Percentiles rank a stretch among this genome's conserved stretches.
phyloP scores from a whole-genome alignment of 345 rosid species.

The Eucalyptus lansdowneana region DNA sequence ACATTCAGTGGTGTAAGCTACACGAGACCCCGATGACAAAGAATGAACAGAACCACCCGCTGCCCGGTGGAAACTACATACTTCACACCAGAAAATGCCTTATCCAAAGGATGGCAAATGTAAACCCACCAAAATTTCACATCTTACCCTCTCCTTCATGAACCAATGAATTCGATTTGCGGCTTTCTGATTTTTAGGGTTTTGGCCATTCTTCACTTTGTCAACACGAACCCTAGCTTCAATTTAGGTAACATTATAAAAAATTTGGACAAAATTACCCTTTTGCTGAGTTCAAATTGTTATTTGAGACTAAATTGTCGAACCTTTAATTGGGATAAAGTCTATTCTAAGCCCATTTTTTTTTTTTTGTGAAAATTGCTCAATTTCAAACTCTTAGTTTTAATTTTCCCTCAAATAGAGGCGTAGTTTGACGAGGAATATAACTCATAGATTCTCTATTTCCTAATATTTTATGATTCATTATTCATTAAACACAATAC shows the following conservation, averaged over 20 bases:
- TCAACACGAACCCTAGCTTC: background rate
- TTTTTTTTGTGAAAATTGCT: background rate
- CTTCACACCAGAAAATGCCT: background rate
- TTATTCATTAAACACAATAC: background rate
- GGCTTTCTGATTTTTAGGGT: background rate
- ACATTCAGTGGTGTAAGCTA: background rate
- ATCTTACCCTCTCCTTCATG: background rate
- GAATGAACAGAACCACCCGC: background rate
- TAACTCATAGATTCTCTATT: background rate
- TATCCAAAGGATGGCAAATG: background rate
- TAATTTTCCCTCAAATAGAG: background rate
- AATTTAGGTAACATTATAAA: background rate
- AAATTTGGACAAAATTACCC: background rate
- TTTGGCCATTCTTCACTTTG: background rate
- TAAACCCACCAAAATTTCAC: background rate
- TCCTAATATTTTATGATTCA: background rate
- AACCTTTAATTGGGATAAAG: background rate
- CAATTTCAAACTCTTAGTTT: background rate
- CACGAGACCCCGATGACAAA: background rate
- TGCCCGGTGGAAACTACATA: background rate
- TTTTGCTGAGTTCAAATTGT: accelerated
- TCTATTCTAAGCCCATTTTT: accelerated
- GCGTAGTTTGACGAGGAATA: background rate
- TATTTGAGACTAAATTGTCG: background rate
- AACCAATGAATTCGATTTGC: background rate